Base-by-base conservation (phyloP, 495 filamentous ascomycete genomes). In the Friedmanniomyces simplex region DNA sequence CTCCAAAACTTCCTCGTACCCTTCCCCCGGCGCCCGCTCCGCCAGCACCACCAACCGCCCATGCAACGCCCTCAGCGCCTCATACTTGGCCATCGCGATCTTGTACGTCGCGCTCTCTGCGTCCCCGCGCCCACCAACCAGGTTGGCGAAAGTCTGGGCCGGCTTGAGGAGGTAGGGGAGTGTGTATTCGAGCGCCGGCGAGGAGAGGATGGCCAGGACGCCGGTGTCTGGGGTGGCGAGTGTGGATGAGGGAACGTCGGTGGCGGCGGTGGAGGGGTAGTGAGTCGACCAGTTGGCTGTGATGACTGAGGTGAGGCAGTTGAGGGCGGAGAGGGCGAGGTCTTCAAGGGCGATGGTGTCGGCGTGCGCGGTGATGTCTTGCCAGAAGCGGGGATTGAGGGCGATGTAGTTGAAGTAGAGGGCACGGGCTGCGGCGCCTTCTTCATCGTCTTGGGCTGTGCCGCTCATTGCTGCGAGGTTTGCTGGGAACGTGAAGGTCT, bases 151-250 rank as follows among this genome's bases (percentile, higher is more conserved):
- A 1, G 74, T 76, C 25, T 78, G 74, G 13, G 82, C 75, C 14
- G 79, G 80, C 46, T 76, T 76, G 54, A 85, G 77, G 1, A 86
- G 72, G 63, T 78, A 84, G 0, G 80, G 80, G 5, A 84, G 65
- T 5, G 83, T 68, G 13, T 73, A 72, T 0, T 74, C 75, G 21
- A 79, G 62, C 1, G 77, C 75, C 0, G 80, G 78, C 2, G 76
- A 73, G 1, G 74, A 71, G 26, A 82, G 73, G 16, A 79, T 73
- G 26, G 78, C 77, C 67, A 75, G 75, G 14, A 73, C 64, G 8
- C 79, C 78, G 12, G 74, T 18, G 7, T 55, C 55, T 1, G 66
- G 36, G 11, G 72, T 16, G 67, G 62, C 47, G 76, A 79, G 26
- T 77, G 71, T 71, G 67, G 47, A 58, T 51, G 45, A 21, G 74